Base-by-base conservation (phyloP, 208 protist species). In the Acanthamoeba castellanii region DNA sequence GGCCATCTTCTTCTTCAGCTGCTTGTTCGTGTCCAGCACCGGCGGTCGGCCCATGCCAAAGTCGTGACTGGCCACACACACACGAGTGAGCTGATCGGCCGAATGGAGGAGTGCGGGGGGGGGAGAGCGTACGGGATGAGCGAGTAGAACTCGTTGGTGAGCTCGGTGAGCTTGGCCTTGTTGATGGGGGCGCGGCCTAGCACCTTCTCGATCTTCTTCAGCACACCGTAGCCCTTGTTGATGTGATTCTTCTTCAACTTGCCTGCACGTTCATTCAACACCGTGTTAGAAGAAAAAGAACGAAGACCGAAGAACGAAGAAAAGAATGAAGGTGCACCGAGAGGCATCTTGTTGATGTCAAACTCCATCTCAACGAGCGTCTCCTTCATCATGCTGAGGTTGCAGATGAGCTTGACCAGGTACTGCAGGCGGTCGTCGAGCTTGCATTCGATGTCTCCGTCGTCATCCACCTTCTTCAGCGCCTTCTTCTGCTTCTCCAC, bases 221-320 rank as follows among this genome's bases (percentile, higher is more conserved):
- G 78, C 61, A 95, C 88, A 32, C 9, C 47, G 50, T 92, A 95
- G n/a, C 92, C 96, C 68, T 96, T 89, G 37, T 89, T 61, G 57
- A 97, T 96, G 52, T 97, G 96, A 42, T 50, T 52, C 78, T 96
- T 97, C 45, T 96, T 95, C 37, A 97, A 64, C 93, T 97, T 97
- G 61, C 96, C 70, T 87, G 50, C 13, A 13, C 8, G 34, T 66
- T 64, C 20, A 3, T 89, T 2, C 52, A 57, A 57, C 52, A 7
- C 9, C 52, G 52, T 20, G 84, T 90, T 37, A 72, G 27, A 32
- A 27, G 64, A 18, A 8, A n/a, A 37, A 18, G 72, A 52, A 3
- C 5, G n/a, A 8, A 47, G 50, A n/a, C 8, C 37, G 37, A 14
- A 20, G 32, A 22, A 3, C 27, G n/a, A 9, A 82, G 72, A 9